Conservation (phyloP, 139 green algal genomes). For the Closterium sp. region DNA sequence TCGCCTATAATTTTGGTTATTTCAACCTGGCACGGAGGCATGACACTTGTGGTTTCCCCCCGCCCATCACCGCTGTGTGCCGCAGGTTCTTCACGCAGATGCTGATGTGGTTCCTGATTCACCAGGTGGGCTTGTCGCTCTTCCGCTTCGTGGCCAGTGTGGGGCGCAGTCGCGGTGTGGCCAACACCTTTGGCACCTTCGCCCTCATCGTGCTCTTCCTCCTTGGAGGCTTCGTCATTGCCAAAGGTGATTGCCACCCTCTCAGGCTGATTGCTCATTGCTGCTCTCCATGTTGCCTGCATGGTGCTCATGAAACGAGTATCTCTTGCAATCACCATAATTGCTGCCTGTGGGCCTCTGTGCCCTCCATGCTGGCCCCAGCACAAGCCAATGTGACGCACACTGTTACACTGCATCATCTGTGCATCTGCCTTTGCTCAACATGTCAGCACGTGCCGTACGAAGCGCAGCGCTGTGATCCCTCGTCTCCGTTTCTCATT, state of each 20-base stretch:
- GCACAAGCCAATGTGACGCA: too few relatives aligned
- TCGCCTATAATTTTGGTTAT: neutral
- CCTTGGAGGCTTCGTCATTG: constrained; percentile 48
- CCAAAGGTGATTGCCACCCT: constrained; percentile 23
- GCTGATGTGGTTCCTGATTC: constrained; percentile 32
- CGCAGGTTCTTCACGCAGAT: constrained; percentile 34
- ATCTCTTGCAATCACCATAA: too few relatives aligned
- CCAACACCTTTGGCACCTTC: constrained; percentile 48
- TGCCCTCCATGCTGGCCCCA: too few relatives aligned
- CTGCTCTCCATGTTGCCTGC: neutral
- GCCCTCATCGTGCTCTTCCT: constrained; percentile 47
- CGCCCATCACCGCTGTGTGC: neutral
- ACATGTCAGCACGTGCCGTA: too few relatives aligned
- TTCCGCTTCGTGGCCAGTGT: constrained; percentile 50
- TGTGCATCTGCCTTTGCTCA: too few relatives aligned
- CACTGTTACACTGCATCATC: too few relatives aligned
- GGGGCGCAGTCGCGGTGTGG: constrained; percentile 22
- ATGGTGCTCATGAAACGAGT: neutral
- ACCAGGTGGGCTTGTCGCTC: constrained; percentile 39
- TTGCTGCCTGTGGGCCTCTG: too few relatives aligned
- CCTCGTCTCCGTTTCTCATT: too few relatives aligned
- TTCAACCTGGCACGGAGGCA: neutral
- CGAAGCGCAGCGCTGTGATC: too few relatives aligned
- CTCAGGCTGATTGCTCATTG: neutral
- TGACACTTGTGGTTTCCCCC: neutral